Percentiles rank a stretch among this genome's conserved stretches.
These are phyloP conservation scores for Sordariomycetes sp. DNA, from an alignment of 2,329 filamentous ascomycete species.

Conservation along the genomic window DNA sequence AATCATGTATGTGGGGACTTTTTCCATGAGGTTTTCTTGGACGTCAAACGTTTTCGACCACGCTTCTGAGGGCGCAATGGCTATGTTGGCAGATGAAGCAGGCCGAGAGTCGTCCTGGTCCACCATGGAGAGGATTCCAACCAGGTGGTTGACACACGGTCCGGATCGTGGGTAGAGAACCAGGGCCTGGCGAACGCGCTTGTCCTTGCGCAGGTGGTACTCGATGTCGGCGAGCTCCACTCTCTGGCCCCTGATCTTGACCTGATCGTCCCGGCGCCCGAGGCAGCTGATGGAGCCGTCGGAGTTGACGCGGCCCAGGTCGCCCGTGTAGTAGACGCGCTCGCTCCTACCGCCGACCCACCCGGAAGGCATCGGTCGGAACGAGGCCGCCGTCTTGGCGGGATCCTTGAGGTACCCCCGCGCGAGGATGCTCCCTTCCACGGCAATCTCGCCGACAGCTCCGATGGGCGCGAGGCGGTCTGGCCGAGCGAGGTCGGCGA, in stretches of 20 bases:
- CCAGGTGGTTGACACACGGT: not conserved
- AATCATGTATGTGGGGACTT: conserved; percentile 18
- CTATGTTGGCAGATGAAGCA: not conserved
- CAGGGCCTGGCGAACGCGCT: conserved; percentile 18
- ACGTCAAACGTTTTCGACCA: conserved; percentile 3
- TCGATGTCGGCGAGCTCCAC: conserved; percentile 51
- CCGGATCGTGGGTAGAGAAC: conserved; percentile 18
- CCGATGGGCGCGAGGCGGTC: conserved; percentile 18
- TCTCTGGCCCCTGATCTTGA: conserved; percentile 56
- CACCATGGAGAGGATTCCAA: not conserved
- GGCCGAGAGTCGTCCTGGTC: not conserved
- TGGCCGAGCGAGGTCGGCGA: conserved; percentile 18
- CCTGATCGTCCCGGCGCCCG: conserved; percentile 54
- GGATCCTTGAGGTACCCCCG: conserved; percentile 36
- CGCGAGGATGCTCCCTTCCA: conserved; percentile 33
- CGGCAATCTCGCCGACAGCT: conserved; percentile 21
- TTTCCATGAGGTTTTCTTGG: conserved; percentile 20
- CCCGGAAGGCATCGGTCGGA: conserved; percentile 24
- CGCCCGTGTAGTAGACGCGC: conserved; percentile 13
- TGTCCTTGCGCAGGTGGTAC: conserved; percentile 26
- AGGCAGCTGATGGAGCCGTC: conserved; percentile 30
- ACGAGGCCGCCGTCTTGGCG: conserved; percentile 30
- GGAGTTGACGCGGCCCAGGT: conserved; percentile 9
- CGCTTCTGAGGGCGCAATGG: not conserved
- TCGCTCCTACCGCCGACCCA: conserved; percentile 28